Conservation (phyloP, 306 rosid genomes). For the Corylus americana region DNA sequence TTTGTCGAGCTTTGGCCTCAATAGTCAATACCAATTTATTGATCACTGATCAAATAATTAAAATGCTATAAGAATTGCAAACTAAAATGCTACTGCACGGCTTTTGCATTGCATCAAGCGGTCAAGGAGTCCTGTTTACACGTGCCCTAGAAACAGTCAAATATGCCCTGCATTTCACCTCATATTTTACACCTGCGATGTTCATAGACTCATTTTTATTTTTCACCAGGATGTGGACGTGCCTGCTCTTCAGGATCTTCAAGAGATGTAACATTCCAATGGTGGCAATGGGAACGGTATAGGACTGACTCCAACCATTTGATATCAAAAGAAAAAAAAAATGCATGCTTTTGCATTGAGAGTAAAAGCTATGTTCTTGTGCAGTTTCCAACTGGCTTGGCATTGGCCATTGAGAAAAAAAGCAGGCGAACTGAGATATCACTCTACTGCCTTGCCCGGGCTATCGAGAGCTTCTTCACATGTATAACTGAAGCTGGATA, state of each 20-base stretch:
- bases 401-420: slow-evolving; percentile 75
- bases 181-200: slow-evolving; percentile 1
- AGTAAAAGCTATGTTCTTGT: slow-evolving; percentile 8
- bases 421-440: slow-evolving; percentile 90
- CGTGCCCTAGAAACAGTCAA: no score
- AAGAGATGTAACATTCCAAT: slow-evolving; percentile 74
- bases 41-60: not conserved
- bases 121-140: not conserved
- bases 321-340: not conserved
- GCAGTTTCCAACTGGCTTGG: slow-evolving; percentile 86
- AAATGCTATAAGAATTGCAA: not conserved
- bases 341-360: not conserved
- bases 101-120: not conserved
- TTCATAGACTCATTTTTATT: slow-evolving; percentile 14
- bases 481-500: slow-evolving; percentile 75
- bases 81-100: not conserved
- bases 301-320: slow-evolving; percentile 2
- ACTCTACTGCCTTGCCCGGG: slow-evolving; percentile 84
- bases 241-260: slow-evolving; percentile 69
- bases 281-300: slow-evolving; percentile 88
- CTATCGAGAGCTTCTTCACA: slow-evolving; percentile 91
- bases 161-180: not conserved
- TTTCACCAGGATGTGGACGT: slow-evolving; percentile 86
- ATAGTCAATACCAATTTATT: not conserved
- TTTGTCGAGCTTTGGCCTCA: not conserved